phyloP scores from a whole-genome alignment of 768 basidiomycete genomes.

The Podaxis rugospora region DNA sequence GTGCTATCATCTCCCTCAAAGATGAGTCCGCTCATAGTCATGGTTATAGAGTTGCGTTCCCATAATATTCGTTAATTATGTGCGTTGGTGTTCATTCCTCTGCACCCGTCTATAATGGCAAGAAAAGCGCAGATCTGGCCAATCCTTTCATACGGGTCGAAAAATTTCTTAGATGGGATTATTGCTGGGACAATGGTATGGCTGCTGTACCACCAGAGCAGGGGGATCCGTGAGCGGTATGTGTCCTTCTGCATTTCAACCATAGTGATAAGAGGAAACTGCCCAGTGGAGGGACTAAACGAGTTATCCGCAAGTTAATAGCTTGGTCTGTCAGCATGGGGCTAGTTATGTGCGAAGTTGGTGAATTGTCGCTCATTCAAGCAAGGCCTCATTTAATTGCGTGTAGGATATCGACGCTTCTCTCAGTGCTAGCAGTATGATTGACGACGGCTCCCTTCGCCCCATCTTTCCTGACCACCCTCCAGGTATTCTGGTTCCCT shows the following conservation, averaged over 20 bases:
- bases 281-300: background rate
- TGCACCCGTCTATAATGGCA: background rate
- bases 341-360: background rate
- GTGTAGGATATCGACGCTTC: background rate
- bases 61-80: background rate
- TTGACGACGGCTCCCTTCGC: background rate
- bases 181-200: conserved; percentile 2
- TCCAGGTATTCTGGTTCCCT: background rate
- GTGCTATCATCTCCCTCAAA: background rate
- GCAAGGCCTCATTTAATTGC: background rate
- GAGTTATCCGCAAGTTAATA: background rate
- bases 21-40: background rate
- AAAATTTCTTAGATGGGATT: background rate
- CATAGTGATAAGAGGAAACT: background rate
- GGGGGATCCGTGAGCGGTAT: background rate
- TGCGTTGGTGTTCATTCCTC: background rate
- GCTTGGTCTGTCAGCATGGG: background rate
- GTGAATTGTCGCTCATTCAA: background rate
- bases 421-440: background rate
- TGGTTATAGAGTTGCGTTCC: background rate
- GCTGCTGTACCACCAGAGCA: background rate
- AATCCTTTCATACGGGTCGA: background rate
- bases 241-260: background rate
- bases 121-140: background rate
- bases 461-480: background rate